A percentile compares a stretch with the other conserved stretches of the same genome.
phyloP scores from a whole-genome alignment of 169 alveolate species.

The Plasmodium coatneyi region DNA sequence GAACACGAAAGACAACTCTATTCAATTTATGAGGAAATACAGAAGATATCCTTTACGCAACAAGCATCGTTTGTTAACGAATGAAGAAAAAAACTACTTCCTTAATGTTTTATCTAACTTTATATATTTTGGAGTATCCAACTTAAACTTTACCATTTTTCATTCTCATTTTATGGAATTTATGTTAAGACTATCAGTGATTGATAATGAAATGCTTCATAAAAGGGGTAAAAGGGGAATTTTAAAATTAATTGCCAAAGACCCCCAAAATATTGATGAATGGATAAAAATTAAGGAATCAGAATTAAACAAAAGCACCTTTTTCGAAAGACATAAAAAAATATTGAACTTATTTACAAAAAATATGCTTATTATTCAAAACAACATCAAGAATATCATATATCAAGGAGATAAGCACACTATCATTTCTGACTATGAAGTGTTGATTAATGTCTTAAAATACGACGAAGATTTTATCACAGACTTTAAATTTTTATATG shows the following conservation, averaged over 20 bases:
- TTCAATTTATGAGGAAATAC: conserved; percentile 75
- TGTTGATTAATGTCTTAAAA: conserved; percentile 58
- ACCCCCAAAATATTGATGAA: conserved; percentile 43
- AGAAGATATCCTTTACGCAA: conserved; percentile 37
- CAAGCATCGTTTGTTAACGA: conserved; percentile 51
- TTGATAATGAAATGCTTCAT: conserved; percentile 72
- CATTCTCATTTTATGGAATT: conserved; percentile 83
- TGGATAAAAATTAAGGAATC: conserved; percentile 71
- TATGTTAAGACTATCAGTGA: conserved; percentile 76
- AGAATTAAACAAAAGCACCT: conserved; percentile 46
- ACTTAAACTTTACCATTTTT: conserved; percentile 84
- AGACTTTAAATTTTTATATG: conserved; percentile 77
- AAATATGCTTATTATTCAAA: conserved; percentile 60
- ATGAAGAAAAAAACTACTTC: conserved; percentile 81
- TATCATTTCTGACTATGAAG: conserved; percentile 70
- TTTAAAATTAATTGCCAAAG: conserved; percentile 75
- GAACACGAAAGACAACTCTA: conserved; percentile 70
- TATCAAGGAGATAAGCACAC: conserved; percentile 66
- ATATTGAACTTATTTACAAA: conserved; percentile 62
- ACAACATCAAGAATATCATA: conserved; percentile 40
- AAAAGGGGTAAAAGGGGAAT: conserved; percentile 76
- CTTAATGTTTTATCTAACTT: conserved; percentile 81
- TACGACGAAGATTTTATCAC: conserved; percentile 75
- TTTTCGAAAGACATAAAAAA: conserved; percentile 70
- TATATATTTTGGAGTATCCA: conserved; percentile 81